Evolutionary conservation across 768 basidiomycete species (phyloP).

Genomic region (Rhodotorula babjevae): DNA sequence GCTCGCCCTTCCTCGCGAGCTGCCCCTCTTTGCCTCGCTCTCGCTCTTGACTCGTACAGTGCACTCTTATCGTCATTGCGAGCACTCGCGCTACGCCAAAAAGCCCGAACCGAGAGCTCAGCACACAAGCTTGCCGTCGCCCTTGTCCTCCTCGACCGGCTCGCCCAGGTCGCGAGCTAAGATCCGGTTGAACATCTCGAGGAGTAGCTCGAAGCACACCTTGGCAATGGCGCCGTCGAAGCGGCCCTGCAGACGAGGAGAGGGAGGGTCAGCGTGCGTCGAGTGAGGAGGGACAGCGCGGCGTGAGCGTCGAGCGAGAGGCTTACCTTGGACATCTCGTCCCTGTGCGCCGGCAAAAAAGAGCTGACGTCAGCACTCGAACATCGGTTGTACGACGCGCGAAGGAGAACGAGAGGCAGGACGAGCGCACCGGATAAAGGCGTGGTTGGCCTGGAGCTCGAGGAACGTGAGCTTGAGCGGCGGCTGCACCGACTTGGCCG

Average conservation of each 20-base stretch:
- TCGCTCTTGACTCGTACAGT: too few relatives aligned
- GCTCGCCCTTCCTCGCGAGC: too few relatives aligned
- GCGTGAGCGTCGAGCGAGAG: neutral
- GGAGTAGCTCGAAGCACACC: slow-evolving; percentile 56
- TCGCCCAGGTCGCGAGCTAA: slow-evolving; percentile 80
- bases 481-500: slow-evolving; percentile 43
- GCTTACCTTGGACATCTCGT: slow-evolving; percentile 32
- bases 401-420: too few relatives aligned
- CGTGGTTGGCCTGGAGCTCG: slow-evolving; percentile 95
- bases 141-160: slow-evolving; percentile 50
- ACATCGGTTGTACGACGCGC: too few relatives aligned
- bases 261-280: neutral
- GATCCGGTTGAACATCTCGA: slow-evolving; percentile 88
- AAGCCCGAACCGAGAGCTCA: slow-evolving; percentile 42
- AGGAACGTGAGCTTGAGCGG: slow-evolving; percentile 59
- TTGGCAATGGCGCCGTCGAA: slow-evolving; percentile 90
- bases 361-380: neutral
- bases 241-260: slow-evolving; percentile 57
- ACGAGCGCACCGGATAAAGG: slow-evolving; percentile 64
- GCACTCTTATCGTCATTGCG: too few relatives aligned
- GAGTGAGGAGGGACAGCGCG: too few relatives aligned
- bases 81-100: too few relatives aligned
- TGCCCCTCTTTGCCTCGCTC: too few relatives aligned
- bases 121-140: slow-evolving; percentile 71
- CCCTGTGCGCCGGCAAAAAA: neutral